Evolutionary conservation across 2,329 filamentous ascomycete genomes (phyloP).

Genomic region (Microascus cirrosus): DNA sequence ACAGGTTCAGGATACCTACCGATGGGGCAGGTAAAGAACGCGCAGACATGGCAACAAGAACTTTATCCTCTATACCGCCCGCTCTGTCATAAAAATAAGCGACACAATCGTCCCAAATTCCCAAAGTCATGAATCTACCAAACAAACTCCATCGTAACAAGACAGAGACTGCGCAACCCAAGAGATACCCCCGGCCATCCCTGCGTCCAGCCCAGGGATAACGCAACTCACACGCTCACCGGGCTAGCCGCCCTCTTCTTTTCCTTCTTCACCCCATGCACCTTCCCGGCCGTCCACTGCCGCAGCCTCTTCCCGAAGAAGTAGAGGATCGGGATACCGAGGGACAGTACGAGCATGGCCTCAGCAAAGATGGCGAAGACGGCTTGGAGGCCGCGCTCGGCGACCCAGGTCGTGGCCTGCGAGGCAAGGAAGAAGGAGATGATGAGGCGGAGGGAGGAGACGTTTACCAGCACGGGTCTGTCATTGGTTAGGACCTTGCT

Average conservation of each 20-base stretch:
- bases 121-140: too few relatives aligned
- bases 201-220: too few relatives aligned
- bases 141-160: too few relatives aligned
- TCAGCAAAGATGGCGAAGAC: slow-evolving; percentile 19
- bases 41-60: too few relatives aligned
- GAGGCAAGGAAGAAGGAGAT: slow-evolving; percentile 17
- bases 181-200: too few relatives aligned
- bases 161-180: too few relatives aligned
- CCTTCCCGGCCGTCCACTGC: slow-evolving; percentile 16
- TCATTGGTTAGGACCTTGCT: background rate
- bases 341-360: slow-evolving; percentile 16
- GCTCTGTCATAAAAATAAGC: too few relatives aligned
- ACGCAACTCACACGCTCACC: too few relatives aligned
- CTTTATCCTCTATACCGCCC: too few relatives aligned
- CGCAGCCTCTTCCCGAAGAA: slow-evolving; percentile 12
- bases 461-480: slow-evolving; percentile 20
- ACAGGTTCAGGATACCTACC: too few relatives aligned
- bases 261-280: slow-evolving; percentile 7
- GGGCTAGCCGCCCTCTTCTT: slow-evolving; percentile 4
- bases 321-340: slow-evolving; percentile 17
- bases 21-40: too few relatives aligned
- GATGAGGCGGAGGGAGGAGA: slow-evolving; percentile 18
- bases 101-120: too few relatives aligned
- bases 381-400: slow-evolving; percentile 13
- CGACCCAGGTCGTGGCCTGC: slow-evolving; percentile 15